Evolutionary conservation across 148 eudicot genomes (phyloP), one percentile per base, ranked within the genome.

Genomic region (Camellia japonica): DNA sequence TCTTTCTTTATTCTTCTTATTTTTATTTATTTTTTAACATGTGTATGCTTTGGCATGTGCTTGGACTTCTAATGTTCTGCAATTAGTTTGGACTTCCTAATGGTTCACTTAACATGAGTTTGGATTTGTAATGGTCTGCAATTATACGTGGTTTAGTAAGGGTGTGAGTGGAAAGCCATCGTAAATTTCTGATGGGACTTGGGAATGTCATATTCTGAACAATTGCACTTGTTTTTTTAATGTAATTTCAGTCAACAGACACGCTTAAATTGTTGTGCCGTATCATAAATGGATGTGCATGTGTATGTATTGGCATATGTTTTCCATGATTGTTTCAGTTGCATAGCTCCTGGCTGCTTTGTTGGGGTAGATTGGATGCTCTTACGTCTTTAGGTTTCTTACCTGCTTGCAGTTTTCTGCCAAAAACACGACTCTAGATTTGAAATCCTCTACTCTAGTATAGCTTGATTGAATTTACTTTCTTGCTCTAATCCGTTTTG

Each of bases 401-500:
- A 49, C 49, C 19, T 7, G 16, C 23, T 74, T 58, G 77, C 49
- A 56, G 43, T 74, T 49, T 74, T 52, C 44, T 9, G 41, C 60
- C 60, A 41, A 74, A 15, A 41, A 30, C 13, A 11, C 2, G 0
- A 78, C 20, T 43, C 38, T 41, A 18, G 52, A 61, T 69, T 30
- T 19, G 2, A 0, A 9, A 13, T 12, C 3, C 10, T 71, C 1
- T 70, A 58, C 12, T 69, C 16, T n/a, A 18, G 44, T 42, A 43
- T 47, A 44, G 3, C 59, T n/a, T 18, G 19, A 15, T 54, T 68
- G 23, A 7, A 20, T 54, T 74, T 7, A 2, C 58, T 20, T n/a
- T 59, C 7, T 41, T 74, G 15, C 44, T 41, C 16, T 54, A 70
- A 78, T 73, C 13, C 59, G 43, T 75, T 73, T 56, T 74, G 23